phyloP scores from a whole-genome alignment of 2,329 filamentous ascomycete species.

The Beauveria pseudobassiana region DNA sequence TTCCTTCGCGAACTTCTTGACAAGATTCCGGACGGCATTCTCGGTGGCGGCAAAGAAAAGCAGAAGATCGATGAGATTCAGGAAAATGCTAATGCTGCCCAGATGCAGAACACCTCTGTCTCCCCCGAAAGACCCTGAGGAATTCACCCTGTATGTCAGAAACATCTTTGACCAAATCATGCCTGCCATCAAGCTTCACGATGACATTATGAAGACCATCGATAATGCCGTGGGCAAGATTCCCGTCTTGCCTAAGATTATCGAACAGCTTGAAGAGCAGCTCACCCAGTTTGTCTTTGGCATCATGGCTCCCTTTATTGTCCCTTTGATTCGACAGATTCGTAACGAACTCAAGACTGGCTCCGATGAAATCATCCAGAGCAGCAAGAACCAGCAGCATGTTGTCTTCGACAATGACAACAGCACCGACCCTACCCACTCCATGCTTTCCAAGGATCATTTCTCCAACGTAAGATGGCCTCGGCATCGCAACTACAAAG shows the following conservation, averaged over 20 bases:
- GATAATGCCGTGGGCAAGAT: constrained; percentile 74
- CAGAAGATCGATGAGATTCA: constrained; percentile 74
- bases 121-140: constrained; percentile 69
- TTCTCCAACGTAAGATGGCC: constrained; percentile 64
- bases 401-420: constrained; percentile 77
- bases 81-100: constrained; percentile 63
- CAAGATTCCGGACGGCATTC: constrained; percentile 73
- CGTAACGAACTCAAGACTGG: constrained; percentile 81
- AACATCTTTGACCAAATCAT: constrained; percentile 73
- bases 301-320: constrained; percentile 79
- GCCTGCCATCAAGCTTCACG: constrained; percentile 85
- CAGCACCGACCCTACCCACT: constrained; percentile 78
- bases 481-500: background rate
- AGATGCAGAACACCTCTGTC: constrained; percentile 67
- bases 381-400: constrained; percentile 74
- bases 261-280: constrained; percentile 82
- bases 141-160: constrained; percentile 70
- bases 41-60: constrained; percentile 68
- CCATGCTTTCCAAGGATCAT: constrained; percentile 83
- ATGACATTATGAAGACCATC: constrained; percentile 76
- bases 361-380: constrained; percentile 79
- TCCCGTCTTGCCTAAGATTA: constrained; percentile 72
- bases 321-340: constrained; percentile 80
- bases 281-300: constrained; percentile 85
- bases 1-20: constrained; percentile 71